Percentiles rank a stretch among this genome's conserved stretches.
These are phyloP conservation scores for Cruciata laevipes DNA, from an alignment of 257 asterid species.

Conservation along the genomic window DNA sequence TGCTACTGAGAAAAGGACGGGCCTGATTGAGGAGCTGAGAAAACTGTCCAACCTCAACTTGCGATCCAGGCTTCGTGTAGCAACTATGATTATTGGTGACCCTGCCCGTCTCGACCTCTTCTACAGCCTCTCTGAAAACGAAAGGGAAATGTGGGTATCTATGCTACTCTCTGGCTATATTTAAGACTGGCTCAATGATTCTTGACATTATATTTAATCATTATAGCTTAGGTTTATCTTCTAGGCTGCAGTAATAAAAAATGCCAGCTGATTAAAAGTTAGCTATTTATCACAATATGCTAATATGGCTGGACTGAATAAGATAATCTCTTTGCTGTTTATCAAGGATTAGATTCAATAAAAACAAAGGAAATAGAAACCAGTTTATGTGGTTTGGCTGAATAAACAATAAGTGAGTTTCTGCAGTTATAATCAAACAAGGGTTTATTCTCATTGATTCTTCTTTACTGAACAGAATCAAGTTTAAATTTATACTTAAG, in stretches of 20 bases:
- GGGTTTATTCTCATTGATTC: background rate
- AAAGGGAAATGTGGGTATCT: constrained; percentile 13
- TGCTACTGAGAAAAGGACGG: constrained; percentile 9
- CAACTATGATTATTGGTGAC: constrained; percentile 8
- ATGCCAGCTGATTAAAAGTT: background rate
- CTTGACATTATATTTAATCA: background rate
- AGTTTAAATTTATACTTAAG: background rate
- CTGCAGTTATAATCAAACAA: background rate
- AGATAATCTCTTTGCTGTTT: too few species aligned
- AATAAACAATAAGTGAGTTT: background rate
- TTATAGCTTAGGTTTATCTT: background rate
- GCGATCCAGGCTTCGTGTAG: constrained; percentile 15
- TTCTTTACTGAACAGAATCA: background rate
- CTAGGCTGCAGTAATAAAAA: background rate
- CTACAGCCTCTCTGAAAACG: constrained; percentile 14
- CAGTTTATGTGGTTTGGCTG: background rate
- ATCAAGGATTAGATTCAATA: background rate
- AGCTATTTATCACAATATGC: background rate
- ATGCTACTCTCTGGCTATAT: constrained; percentile 17
- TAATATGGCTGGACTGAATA: background rate
- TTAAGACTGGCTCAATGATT: background rate
- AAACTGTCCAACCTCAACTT: constrained; percentile 10
- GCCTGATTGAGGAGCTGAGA: constrained; percentile 4
- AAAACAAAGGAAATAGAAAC: background rate
- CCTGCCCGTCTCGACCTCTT: constrained; percentile 13